These are phyloP conservation scores for Saccharum spontaneum DNA, from an alignment of 176 grass and related monocot species.

Conservation along the genomic window DNA sequence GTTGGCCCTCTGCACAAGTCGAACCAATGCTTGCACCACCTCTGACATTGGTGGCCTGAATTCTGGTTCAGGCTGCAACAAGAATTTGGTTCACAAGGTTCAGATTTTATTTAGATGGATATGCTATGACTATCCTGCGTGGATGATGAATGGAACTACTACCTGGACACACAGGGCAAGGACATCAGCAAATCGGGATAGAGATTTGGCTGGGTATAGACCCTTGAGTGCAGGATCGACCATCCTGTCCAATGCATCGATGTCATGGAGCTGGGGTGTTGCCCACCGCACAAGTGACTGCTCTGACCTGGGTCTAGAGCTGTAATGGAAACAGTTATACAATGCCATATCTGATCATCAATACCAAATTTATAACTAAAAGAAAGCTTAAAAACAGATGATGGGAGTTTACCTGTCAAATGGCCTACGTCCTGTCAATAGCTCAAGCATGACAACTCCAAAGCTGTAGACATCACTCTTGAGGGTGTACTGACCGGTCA, in stretches of 20 bases:
- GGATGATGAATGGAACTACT: neutral
- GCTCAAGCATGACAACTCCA: conserved; percentile 96
- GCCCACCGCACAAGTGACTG: conserved; percentile 72
- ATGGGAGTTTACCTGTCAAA: conserved; percentile 66
- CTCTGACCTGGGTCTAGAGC: conserved; percentile 55
- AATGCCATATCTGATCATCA: conserved; percentile 1
- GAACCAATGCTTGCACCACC: conserved; percentile 76
- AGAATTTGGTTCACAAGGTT: neutral
- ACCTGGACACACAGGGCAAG: conserved; percentile 80
- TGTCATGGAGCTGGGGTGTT: conserved; percentile 75
- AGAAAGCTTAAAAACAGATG: neutral
- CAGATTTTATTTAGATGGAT: neutral
- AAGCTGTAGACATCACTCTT: conserved; percentile 98
- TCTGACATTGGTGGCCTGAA: conserved; percentile 85
- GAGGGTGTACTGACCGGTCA: conserved; percentile 79
- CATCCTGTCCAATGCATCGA: conserved; percentile 77
- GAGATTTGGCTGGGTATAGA: conserved; percentile 73
- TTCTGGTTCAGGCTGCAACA: conserved; percentile 67
- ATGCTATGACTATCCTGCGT: neutral
- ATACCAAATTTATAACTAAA: neutral
- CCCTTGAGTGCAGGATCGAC: conserved; percentile 77
- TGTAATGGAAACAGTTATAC: conserved; percentile 22
- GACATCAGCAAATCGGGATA: conserved; percentile 73
- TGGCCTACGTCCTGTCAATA: conserved; percentile 81
- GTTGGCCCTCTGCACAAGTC: conserved; percentile 77